phyloP scores from a whole-genome alignment of 164 flowering plant genomes.

The Umbellularia californica region DNA sequence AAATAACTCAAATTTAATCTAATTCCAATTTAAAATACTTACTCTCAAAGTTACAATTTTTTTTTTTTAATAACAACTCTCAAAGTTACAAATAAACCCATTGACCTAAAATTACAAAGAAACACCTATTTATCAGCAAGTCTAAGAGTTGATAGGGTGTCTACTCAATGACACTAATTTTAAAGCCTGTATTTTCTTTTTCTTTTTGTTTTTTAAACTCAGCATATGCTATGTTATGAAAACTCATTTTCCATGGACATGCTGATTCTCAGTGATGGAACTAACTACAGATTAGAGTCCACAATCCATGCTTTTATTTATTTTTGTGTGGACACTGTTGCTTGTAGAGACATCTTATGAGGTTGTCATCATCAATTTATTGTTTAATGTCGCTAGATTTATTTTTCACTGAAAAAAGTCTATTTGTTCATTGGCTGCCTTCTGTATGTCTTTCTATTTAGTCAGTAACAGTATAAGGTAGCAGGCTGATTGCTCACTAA shows the following conservation, averaged over 20 bases:
- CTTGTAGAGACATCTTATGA: background rate
- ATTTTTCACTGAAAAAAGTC: background rate
- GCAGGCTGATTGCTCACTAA: background rate
- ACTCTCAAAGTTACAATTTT: too few relatives aligned
- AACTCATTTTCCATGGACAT: background rate
- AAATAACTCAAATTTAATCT: too few relatives aligned
- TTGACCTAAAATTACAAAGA: too few relatives aligned
- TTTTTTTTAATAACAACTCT: too few relatives aligned
- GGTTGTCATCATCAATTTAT: background rate
- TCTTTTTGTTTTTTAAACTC: too few relatives aligned
- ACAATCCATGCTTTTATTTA: background rate
- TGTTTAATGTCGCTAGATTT: background rate
- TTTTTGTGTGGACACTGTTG: background rate
- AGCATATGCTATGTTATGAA: background rate
- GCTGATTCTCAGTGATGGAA: background rate
- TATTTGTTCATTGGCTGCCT: background rate
- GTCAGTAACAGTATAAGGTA: background rate
- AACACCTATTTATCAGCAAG: too few relatives aligned
- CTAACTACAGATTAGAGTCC: background rate
- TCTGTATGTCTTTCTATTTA: background rate
- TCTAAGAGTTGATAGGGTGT: too few relatives aligned
- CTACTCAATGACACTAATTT: too few relatives aligned
- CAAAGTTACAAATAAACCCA: too few relatives aligned
- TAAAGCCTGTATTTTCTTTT: too few relatives aligned
- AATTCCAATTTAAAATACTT: too few relatives aligned